Percentiles rank a stretch among this genome's conserved stretches.
Conservation (phyloP, 352 stramenopile genomes). For the Globisporangium echinulatum region DNA sequence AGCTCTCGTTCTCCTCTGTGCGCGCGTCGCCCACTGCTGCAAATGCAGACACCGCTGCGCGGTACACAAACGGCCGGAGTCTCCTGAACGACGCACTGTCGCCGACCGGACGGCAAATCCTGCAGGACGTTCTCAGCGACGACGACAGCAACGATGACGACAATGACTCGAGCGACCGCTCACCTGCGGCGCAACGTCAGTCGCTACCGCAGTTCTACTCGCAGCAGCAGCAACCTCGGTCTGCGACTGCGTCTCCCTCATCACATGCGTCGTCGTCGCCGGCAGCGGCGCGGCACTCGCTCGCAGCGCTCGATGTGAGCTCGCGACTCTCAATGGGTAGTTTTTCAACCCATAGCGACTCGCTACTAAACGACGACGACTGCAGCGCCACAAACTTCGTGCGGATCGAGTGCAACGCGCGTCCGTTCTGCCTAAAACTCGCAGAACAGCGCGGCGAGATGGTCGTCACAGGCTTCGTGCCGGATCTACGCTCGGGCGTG, state of each 20-base stretch:
- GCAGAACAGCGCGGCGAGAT: slow-evolving; percentile 31
- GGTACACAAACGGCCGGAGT: slow-evolving; percentile 17
- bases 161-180: background rate
- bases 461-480: slow-evolving; percentile 40
- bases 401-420: slow-evolving; percentile 34
- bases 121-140: slow-evolving; percentile 39
- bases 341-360: background rate
- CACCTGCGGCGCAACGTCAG: background rate
- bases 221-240: background rate
- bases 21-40: slow-evolving; percentile 12
- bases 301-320: background rate
- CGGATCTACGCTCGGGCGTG: slow-evolving; percentile 15
- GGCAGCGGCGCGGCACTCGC: background rate
- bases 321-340: background rate
- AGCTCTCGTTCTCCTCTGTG: slow-evolving; percentile 3
- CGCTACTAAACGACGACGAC: background rate
- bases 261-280: background rate
- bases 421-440: slow-evolving; percentile 48
- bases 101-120: slow-evolving; percentile 34
- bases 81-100: slow-evolving; percentile 57
- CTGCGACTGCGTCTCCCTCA: background rate
- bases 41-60: slow-evolving; percentile 1
- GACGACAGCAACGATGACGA: slow-evolving; percentile 5
- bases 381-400: slow-evolving; percentile 20
- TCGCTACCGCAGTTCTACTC: background rate